These are phyloP conservation scores for Boletus reticuloceps DNA, from an alignment of 768 basidiomycete genomes.

Conservation along the genomic window DNA sequence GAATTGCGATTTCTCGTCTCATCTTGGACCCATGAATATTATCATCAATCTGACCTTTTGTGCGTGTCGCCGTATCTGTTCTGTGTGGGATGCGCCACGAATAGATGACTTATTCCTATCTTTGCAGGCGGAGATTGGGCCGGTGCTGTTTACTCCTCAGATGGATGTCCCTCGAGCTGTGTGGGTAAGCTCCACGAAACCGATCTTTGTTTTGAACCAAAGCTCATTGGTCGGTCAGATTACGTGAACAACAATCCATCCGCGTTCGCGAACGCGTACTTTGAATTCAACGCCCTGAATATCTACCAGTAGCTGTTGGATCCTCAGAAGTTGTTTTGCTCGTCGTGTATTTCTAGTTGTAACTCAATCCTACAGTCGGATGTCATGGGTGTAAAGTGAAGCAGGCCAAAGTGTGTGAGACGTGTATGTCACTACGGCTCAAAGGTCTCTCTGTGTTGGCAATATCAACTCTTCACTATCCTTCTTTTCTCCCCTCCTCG, in stretches of 20 bases:
- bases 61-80: not conserved
- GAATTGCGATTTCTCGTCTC: constrained; percentile 9
- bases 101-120: not conserved
- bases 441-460: no score
- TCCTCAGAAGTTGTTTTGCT: not conserved
- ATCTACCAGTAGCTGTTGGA: constrained; percentile 10
- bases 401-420: no score
- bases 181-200: constrained; percentile 18
- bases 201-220: not conserved
- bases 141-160: constrained; percentile 13
- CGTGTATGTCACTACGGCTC: no score
- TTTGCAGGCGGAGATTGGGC: constrained; percentile 31
- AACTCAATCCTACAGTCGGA: no score
- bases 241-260: constrained; percentile 43
- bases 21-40: constrained; percentile 19
- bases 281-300: constrained; percentile 23
- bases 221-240: constrained; percentile 40
- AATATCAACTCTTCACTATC: no score
- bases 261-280: constrained; percentile 18
- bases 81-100: not conserved
- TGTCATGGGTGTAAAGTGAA: no score
- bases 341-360: not conserved
- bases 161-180: constrained; percentile 27
- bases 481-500: no score
- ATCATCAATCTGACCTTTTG: constrained; percentile 22